Conservation (phyloP, 2,329 filamentous ascomycete species). For the Phaeosphaeriaceae sp. region DNA sequence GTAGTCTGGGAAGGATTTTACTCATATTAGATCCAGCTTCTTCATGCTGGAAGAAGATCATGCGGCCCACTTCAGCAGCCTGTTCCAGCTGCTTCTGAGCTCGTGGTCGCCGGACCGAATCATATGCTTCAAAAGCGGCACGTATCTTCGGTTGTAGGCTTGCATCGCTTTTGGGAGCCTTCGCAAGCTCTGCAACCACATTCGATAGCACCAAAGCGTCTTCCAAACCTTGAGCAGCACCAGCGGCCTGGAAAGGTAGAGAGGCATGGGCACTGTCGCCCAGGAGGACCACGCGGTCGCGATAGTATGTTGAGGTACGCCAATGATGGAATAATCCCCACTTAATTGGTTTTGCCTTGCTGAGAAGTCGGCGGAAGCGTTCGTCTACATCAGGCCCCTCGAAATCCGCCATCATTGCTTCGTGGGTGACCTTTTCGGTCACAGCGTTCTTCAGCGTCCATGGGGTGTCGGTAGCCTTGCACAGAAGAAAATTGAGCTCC, state of each 20-base stretch:
- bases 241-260: constrained; percentile 29
- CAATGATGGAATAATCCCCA: constrained; percentile 32
- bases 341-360: constrained; percentile 16
- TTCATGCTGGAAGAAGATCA: constrained; percentile 18
- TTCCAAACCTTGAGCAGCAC: constrained; percentile 32
- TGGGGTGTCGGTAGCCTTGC: neutral
- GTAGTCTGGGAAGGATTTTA: neutral
- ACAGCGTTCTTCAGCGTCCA: neutral
- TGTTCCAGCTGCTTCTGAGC: constrained; percentile 19
- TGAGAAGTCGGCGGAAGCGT: constrained; percentile 17
- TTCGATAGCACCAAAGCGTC: constrained; percentile 31
- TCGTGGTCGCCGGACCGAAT: constrained; percentile 23
- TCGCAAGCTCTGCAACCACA: constrained; percentile 12
- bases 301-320: constrained; percentile 24
- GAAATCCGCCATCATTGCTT: constrained; percentile 31
- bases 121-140: constrained; percentile 25
- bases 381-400: constrained; percentile 8
- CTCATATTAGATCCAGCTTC: constrained; percentile 13
- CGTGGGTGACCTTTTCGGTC: constrained; percentile 16
- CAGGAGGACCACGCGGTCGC: constrained; percentile 22
- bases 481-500: constrained; percentile 1
- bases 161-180: neutral
- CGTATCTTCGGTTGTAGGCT: neutral
- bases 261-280: constrained; percentile 34
- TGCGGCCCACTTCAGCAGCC: neutral